Evolutionary conservation across 2,329 filamentous ascomycete species (phyloP), one percentile per base, ranked within the genome.

Genomic region (Diaporthe sp.): DNA sequence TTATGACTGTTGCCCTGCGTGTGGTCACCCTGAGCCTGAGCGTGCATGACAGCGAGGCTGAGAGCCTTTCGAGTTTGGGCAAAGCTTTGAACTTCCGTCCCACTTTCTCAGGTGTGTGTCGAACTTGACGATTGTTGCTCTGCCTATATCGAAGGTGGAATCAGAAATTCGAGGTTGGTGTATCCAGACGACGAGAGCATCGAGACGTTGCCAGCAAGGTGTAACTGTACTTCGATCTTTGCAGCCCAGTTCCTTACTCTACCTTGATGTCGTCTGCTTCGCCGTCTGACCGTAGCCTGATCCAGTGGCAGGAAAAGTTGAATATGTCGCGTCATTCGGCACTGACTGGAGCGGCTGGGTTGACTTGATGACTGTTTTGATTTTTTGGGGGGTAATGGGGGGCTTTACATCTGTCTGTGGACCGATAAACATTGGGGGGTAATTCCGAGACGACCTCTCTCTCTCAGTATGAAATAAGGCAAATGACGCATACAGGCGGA

Each of bases 361-460:
- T 71, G 58, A 57, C 44, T 76, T 75, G 75, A 68, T 75, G 73
- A 76, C 75, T 74, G 73, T 76, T 77, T 77, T 74, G 67, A 77
- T 74, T 77, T 77, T 77, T 74, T 44, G 75, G 75, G 46, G 62
- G 62, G 62, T 53, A 68, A 68, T 49, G 28, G 62, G 62, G 73
- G 74, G 76, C 74, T 76, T 76, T 74, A 77, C 75, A 76, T 68
- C 73, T 77, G 76, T 77, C 58, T 76, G 58, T 76, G 65, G 65
- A 74, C 74, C 67, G 74, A 76, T 77, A 76, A 76, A 77, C 76
- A 77, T 55, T 76, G 60, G 72, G 73, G 74, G 76, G 76, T 58
- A 71, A 74, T 76, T 67, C 75, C 76, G 75, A 72, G 65, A 74
- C 74, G 60, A 72, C 68, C 71, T 72, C 65, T 39, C 65, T 68